A percentile compares a stretch with the other conserved stretches of the same genome.
Conservation (phyloP, 108 stramenopile species). For the Fistulifera solaris region DNA sequence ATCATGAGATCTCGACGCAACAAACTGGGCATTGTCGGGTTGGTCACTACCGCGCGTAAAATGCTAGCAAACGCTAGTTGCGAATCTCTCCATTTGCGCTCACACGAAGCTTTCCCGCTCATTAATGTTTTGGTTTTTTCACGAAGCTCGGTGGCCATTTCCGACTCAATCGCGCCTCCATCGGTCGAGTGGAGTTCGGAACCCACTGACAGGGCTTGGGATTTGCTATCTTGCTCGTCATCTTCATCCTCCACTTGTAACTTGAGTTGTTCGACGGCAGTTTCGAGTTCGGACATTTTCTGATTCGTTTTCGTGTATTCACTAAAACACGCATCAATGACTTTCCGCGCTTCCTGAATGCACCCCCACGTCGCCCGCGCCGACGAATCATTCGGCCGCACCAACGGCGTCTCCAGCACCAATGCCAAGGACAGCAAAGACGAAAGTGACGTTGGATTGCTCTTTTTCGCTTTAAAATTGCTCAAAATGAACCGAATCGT, state of each 20-base stretch:
- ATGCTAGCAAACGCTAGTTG: conserved; percentile 67
- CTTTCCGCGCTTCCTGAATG: conserved; percentile 77
- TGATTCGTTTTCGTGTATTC: conserved; percentile 52
- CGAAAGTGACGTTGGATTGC: conserved; percentile 56
- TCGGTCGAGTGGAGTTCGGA: neutral
- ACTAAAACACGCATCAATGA: conserved; percentile 42
- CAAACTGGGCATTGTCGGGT: conserved; percentile 35
- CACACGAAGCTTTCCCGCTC: conserved; percentile 52
- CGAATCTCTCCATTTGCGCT: conserved; percentile 80
- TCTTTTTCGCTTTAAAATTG: conserved; percentile 80
- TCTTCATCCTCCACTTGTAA: conserved; percentile 19
- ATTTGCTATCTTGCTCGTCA: conserved; percentile 13
- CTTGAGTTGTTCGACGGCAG: conserved; percentile 44
- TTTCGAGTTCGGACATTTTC: conserved; percentile 37
- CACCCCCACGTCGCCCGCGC: conserved; percentile 82
- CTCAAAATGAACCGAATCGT: conserved; percentile 76
- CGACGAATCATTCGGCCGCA: conserved; percentile 40
- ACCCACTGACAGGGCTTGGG: neutral
- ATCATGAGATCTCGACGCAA: conserved; percentile 57
- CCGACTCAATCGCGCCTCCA: conserved; percentile 8
- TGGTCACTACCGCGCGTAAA: conserved; percentile 47
- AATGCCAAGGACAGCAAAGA: conserved; percentile 62
- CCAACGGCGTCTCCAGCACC: conserved; percentile 37
- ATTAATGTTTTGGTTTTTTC: conserved; percentile 42
- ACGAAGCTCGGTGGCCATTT: conserved; percentile 10